Conservation (phyloP, 129 eudicot genomes). For the Silybum marianum region DNA sequence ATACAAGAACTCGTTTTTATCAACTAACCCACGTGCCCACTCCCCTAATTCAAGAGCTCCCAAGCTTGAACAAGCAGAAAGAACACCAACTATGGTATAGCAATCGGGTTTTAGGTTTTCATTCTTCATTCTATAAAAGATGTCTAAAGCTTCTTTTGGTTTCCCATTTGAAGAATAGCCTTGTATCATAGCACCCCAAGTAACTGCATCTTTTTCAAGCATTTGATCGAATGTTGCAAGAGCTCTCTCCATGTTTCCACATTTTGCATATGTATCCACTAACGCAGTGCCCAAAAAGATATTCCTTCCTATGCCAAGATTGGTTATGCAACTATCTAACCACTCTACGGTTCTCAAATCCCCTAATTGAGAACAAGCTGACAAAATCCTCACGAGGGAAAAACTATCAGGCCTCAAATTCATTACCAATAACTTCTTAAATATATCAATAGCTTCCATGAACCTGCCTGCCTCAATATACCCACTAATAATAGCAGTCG, state of each 20-base stretch:
- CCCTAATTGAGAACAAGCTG: slow-evolving; percentile 67
- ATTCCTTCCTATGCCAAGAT: slow-evolving; percentile 55
- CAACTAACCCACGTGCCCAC: slow-evolving; percentile 63
- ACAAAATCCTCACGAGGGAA: slow-evolving; percentile 64
- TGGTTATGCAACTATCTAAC: slow-evolving; percentile 50
- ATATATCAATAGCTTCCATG: slow-evolving; percentile 59
- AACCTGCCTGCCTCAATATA: slow-evolving; percentile 51
- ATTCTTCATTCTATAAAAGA: slow-evolving; percentile 55
- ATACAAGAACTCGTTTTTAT: slow-evolving; percentile 45
- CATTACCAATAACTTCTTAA: slow-evolving; percentile 48
- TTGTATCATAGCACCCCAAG: slow-evolving; percentile 90
- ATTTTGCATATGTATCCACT: slow-evolving; percentile 71
- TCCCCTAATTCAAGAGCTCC: slow-evolving; percentile 84
- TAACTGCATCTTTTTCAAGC: slow-evolving; percentile 73
- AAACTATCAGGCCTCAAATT: slow-evolving; percentile 77
- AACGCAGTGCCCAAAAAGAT: slow-evolving; percentile 66
- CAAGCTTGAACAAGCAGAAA: slow-evolving; percentile 78
- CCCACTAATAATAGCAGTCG: slow-evolving; percentile 73
- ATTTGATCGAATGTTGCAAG: slow-evolving; percentile 62
- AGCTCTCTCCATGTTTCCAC: slow-evolving; percentile 69
- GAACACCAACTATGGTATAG: slow-evolving; percentile 73
- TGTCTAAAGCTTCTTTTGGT: slow-evolving; percentile 80
- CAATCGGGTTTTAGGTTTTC: slow-evolving; percentile 57
- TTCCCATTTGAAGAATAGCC: slow-evolving; percentile 83
- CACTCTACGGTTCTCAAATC: slow-evolving; percentile 60